Conservation (phyloP, 2,329 filamentous ascomycete species). For the Sporothrix phasma region DNA sequence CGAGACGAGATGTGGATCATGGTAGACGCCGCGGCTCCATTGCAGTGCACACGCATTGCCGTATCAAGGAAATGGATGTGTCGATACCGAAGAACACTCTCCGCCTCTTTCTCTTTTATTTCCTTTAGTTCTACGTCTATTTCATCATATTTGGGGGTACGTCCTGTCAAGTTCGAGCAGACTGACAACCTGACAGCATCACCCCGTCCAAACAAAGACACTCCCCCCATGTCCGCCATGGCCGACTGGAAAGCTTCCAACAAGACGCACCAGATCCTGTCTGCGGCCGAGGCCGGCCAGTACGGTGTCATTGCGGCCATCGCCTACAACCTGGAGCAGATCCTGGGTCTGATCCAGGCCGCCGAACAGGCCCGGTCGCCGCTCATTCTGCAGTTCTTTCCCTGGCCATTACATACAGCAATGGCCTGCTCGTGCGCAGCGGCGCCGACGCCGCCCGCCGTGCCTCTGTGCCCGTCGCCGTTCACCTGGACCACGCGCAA, state of each 20-base stretch:
- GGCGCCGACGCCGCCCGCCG: constrained; percentile 45
- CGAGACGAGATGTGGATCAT: not conserved
- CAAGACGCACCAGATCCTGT: constrained; percentile 35
- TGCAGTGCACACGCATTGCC: not conserved
- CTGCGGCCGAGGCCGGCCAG: constrained; percentile 42
- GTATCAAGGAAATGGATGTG: no score
- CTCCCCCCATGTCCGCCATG: no score
- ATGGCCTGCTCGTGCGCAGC: constrained; percentile 43
- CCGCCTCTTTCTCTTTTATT: no score
- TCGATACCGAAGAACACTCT: no score
- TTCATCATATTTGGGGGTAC: no score
- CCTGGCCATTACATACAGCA: constrained; percentile 60
- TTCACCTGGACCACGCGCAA: constrained; percentile 60
- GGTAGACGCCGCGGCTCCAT: not conserved
- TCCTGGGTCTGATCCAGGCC: constrained; percentile 48
- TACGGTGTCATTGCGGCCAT: constrained; percentile 50
- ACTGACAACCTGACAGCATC: no score
- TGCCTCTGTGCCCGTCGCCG: constrained; percentile 48
- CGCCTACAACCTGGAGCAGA: constrained; percentile 40
- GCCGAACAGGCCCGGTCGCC: constrained; percentile 58
- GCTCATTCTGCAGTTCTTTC: constrained; percentile 63
- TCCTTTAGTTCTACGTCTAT: no score
- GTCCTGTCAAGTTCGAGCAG: no score
- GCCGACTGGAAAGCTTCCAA: constrained; percentile 9
- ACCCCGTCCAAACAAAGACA: no score